Conservation (phyloP, 2,329 filamentous ascomycete genomes). For the Zymoseptoria tritici region DNA sequence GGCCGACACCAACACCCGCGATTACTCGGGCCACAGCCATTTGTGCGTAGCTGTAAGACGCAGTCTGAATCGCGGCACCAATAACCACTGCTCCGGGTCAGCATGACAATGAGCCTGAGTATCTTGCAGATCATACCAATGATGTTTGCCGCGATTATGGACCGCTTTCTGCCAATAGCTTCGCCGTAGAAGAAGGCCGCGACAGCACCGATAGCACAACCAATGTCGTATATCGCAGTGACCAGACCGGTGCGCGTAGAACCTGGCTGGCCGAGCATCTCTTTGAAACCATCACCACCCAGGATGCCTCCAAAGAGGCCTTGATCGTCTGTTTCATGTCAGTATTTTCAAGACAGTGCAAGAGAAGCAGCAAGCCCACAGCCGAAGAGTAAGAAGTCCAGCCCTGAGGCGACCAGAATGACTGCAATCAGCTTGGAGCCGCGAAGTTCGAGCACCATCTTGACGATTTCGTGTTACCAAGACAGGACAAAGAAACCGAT, state of each 20-base stretch:
- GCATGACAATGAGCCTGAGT: neutral
- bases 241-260: slow-evolving; percentile 23
- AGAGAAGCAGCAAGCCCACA: neutral
- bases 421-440: slow-evolving; percentile 22
- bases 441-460: slow-evolving; percentile 15
- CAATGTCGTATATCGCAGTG: slow-evolving; percentile 23
- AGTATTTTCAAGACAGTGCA: neutral
- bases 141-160: slow-evolving; percentile 22
- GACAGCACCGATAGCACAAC: slow-evolving; percentile 22
- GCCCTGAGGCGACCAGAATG: slow-evolving; percentile 22
- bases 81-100: slow-evolving; percentile 14
- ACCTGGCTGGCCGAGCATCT: slow-evolving; percentile 22
- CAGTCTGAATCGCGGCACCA: slow-evolving; percentile 20
- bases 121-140: slow-evolving; percentile 3
- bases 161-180: slow-evolving; percentile 19
- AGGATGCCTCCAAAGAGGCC: slow-evolving; percentile 26
- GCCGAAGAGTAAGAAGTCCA: slow-evolving; percentile 25
- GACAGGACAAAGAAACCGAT: neutral
- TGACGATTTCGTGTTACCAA: neutral
- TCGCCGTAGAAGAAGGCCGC: slow-evolving; percentile 23
- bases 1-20: slow-evolving; percentile 23
- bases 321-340: slow-evolving; percentile 17
- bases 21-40: slow-evolving; percentile 22
- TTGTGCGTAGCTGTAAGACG: slow-evolving; percentile 20
- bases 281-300: slow-evolving; percentile 22